These are phyloP conservation scores for Phialemoniopsis sp. DNA, from an alignment of 2,329 filamentous ascomycete species.

Conservation along the genomic window DNA sequence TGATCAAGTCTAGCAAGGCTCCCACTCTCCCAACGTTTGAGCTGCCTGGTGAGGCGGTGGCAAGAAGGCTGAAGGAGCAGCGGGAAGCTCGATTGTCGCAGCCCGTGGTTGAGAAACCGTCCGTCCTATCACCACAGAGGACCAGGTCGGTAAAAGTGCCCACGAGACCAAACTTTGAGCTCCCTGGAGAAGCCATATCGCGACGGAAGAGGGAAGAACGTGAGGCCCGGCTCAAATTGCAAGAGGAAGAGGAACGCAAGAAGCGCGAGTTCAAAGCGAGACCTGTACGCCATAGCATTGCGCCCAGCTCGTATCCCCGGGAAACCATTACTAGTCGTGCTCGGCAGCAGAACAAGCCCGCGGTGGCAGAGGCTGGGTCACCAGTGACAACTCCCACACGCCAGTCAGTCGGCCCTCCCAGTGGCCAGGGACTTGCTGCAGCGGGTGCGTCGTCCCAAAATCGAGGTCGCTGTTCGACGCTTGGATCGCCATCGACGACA, in stretches of 20 bases:
- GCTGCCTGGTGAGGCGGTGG: conserved; percentile 58
- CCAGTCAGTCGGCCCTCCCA: no score
- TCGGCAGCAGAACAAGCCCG: conserved; percentile 37
- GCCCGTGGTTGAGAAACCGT: conserved; percentile 18
- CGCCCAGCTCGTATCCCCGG: conserved; percentile 39
- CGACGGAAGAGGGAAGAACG: conserved; percentile 51
- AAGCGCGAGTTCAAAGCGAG: conserved; percentile 61
- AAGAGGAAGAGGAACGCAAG: conserved; percentile 57
- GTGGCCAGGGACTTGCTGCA: no score
- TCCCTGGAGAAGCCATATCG: conserved; percentile 59
- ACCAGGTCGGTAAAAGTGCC: conserved; percentile 40
- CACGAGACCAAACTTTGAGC: conserved; percentile 54
- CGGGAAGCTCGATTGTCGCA: conserved; percentile 49
- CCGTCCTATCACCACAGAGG: conserved; percentile 36
- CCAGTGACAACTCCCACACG: conserved; percentile 3
- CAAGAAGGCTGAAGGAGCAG: conserved; percentile 53
- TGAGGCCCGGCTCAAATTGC: conserved; percentile 47
- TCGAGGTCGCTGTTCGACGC: conserved; percentile 19
- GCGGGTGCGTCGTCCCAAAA: conserved; percentile 7
- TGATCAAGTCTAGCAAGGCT: conserved; percentile 48
- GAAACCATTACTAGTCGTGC: conserved; percentile 55
- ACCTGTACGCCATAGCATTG: conserved; percentile 43
- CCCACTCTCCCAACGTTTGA: conserved; percentile 55
- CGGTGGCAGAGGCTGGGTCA: conserved; percentile 5
- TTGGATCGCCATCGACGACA: conserved; percentile 21